Conservation (phyloP, 2,329 filamentous ascomycete species). For the Penicillium brasilianum region DNA sequence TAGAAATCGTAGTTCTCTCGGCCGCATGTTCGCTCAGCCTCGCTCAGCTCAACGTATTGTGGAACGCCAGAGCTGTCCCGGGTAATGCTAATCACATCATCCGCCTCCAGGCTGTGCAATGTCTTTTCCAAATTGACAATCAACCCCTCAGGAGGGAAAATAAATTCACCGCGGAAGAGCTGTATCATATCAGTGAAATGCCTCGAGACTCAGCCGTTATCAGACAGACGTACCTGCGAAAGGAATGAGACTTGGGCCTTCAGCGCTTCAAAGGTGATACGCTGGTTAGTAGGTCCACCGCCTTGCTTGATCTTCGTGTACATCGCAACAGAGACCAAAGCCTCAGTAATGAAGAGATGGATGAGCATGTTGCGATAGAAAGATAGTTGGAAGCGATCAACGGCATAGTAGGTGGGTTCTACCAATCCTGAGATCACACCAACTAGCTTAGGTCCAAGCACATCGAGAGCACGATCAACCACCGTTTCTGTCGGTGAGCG, state of each 20-base stretch:
- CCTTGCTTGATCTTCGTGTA: slow-evolving; percentile 91
- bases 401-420: slow-evolving; percentile 91
- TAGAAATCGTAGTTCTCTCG: slow-evolving; percentile 98
- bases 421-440: slow-evolving; percentile 77
- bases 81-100: slow-evolving; percentile 74
- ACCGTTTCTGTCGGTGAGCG: slow-evolving; percentile 78
- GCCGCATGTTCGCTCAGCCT: slow-evolving; percentile 75
- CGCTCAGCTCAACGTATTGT: slow-evolving; percentile 75
- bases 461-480: slow-evolving; percentile 86
- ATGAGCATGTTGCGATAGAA: slow-evolving; percentile 99
- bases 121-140: slow-evolving; percentile 80
- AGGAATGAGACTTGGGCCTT: slow-evolving; percentile 83
- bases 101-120: slow-evolving; percentile 74
- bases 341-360: slow-evolving; percentile 93
- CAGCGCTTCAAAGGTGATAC: slow-evolving; percentile 75
- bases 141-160: slow-evolving; percentile 88
- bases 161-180: slow-evolving; percentile 94
- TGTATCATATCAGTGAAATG: slow-evolving; percentile 43
- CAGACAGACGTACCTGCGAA: slow-evolving; percentile 59
- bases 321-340: slow-evolving; percentile 85
- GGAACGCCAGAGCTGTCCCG: slow-evolving; percentile 59
- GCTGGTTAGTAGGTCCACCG: slow-evolving; percentile 79
- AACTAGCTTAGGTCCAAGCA: slow-evolving; percentile 87
- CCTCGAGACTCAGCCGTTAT: background rate
- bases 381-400: slow-evolving; percentile 94